Evolutionary conservation across 345 rosid species (phyloP).

Genomic region (Crucihimalaya himalaica): DNA sequence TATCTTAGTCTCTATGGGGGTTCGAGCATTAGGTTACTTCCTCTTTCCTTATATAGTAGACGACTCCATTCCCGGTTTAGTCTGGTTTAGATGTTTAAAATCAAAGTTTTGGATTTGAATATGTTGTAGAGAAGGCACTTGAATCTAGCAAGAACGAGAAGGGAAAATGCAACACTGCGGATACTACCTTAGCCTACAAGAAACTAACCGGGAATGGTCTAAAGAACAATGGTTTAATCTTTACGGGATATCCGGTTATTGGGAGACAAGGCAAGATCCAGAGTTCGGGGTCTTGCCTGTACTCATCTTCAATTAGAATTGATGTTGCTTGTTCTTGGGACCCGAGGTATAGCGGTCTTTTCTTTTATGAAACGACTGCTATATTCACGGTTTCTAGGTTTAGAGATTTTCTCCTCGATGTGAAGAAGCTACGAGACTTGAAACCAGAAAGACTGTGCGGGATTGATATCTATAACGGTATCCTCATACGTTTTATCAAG

Average conservation of each 20-base stretch:
- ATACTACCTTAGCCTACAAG: slow-evolving; percentile 55
- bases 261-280: slow-evolving; percentile 85
- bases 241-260: slow-evolving; percentile 78
- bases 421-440: slow-evolving; percentile 64
- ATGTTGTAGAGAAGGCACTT: slow-evolving; percentile 58
- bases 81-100: not conserved
- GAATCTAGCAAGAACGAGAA: slow-evolving; percentile 52
- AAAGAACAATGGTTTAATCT: slow-evolving; percentile 60
- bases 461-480: slow-evolving; percentile 66
- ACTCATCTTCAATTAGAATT: slow-evolving; percentile 49
- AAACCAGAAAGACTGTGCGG: slow-evolving; percentile 67
- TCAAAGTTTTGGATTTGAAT: not conserved
- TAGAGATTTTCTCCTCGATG: slow-evolving; percentile 56
- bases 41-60: not conserved
- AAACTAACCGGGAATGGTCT: slow-evolving; percentile 69
- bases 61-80: not conserved
- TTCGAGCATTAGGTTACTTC: slow-evolving; percentile 61
- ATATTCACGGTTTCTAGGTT: slow-evolving; percentile 57
- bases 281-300: slow-evolving; percentile 80
- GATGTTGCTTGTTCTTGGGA: slow-evolving; percentile 75
- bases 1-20: slow-evolving; percentile 55
- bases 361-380: slow-evolving; percentile 76
- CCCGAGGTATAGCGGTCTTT: slow-evolving; percentile 70
- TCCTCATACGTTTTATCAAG: slow-evolving; percentile 72
- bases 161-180: slow-evolving; percentile 63